Evolutionary conservation across 1,139 yeast genomes (phyloP).

Genomic region (Taphrina confusa): DNA sequence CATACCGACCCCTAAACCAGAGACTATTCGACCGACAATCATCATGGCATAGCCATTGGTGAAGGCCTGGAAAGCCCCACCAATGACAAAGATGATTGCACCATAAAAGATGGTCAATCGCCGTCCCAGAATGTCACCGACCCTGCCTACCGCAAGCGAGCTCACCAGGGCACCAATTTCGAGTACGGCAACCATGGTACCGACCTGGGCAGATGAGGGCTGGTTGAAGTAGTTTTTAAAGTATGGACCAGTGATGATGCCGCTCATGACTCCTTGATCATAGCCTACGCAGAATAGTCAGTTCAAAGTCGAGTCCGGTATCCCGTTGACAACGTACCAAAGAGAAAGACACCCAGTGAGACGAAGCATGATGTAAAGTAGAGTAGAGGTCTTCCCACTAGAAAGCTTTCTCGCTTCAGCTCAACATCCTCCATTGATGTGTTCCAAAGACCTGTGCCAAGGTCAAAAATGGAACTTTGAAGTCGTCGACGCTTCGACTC

Average conservation of each 20-base stretch:
- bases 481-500: no score
- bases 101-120: conserved; percentile 80
- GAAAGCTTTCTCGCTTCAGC: conserved; percentile 5
- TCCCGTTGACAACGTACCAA: conserved; percentile 62
- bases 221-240: conserved; percentile 72
- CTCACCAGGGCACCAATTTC: conserved; percentile 59
- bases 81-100: conserved; percentile 73
- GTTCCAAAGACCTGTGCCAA: no score
- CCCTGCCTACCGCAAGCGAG: conserved; percentile 70
- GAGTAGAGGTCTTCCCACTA: conserved; percentile 47
- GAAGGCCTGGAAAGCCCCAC: conserved; percentile 73
- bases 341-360: conserved; percentile 76
- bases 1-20: conserved; percentile 68
- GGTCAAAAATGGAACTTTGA: no score
- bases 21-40: conserved; percentile 66
- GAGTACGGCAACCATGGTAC: conserved; percentile 79
- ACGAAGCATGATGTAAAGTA: conserved; percentile 83
- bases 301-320: no score
- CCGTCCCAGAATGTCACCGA: conserved; percentile 81
- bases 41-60: conserved; percentile 55
- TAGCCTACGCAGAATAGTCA: no score
- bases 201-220: conserved; percentile 68
- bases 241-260: conserved; percentile 66
- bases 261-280: conserved; percentile 90
- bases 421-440: neutral